Evolutionary conservation across 2,329 filamentous ascomycete species (phyloP).

Genomic region (Colletotrichum eleusines): DNA sequence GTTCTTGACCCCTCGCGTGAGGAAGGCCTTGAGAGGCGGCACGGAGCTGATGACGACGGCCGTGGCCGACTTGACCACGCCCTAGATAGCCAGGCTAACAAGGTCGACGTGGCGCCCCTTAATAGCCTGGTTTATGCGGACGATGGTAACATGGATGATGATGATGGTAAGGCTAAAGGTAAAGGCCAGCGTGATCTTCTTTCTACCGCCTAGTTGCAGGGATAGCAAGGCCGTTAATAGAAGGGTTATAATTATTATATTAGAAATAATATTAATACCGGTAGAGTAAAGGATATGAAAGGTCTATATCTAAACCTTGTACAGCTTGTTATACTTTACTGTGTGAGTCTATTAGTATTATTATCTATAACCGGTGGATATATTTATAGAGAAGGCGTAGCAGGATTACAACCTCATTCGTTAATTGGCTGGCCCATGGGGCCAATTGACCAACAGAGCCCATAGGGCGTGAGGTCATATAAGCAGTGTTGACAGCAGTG

Average conservation of each 20-base stretch:
- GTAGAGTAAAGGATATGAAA: slow-evolving; percentile 43
- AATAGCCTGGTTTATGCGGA: slow-evolving; percentile 44
- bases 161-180: slow-evolving; percentile 44
- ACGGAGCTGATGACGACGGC: slow-evolving; percentile 44
- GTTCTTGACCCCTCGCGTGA: slow-evolving; percentile 37
- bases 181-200: slow-evolving; percentile 42
- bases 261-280: slow-evolving; percentile 38
- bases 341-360: neutral
- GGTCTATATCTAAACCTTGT: slow-evolving; percentile 38
- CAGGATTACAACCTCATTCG: too few relatives aligned
- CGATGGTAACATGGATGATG: slow-evolving; percentile 44
- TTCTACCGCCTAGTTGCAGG: slow-evolving; percentile 40
- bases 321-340: slow-evolving; percentile 41
- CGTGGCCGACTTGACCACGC: slow-evolving; percentile 21
- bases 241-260: slow-evolving; percentile 44
- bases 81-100: slow-evolving; percentile 42
- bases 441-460: too few relatives aligned
- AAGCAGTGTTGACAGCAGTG: too few relatives aligned
- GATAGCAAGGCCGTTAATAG: slow-evolving; percentile 41
- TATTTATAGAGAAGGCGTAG: neutral
- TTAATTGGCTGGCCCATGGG: too few relatives aligned
- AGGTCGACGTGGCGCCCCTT: slow-evolving; percentile 41
- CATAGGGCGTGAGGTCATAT: too few relatives aligned
- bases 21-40: slow-evolving; percentile 43
- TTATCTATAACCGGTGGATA: neutral